Evolutionary conservation across 352 stramenopile species (phyloP).

Genomic region (Pythium pectinolyticum): DNA sequence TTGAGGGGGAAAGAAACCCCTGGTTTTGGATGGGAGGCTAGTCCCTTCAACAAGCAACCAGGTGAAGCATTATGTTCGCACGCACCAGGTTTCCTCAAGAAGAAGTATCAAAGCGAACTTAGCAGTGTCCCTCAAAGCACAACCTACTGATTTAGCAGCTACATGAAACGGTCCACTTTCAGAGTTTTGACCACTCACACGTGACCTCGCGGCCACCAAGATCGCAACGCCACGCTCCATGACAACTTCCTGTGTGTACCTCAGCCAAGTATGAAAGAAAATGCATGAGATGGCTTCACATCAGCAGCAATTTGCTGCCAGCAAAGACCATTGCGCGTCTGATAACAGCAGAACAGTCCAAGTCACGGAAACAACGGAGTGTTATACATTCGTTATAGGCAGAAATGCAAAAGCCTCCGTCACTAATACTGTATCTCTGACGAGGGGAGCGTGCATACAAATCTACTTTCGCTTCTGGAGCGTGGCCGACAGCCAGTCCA

Average conservation of each 20-base stretch:
- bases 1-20: background rate
- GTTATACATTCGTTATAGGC: no score
- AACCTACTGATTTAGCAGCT: background rate
- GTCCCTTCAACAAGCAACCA: background rate
- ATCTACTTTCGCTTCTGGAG: background rate
- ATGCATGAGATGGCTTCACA: no score
- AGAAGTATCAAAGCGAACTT: background rate
- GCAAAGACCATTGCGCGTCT: no score
- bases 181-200: background rate
- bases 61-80: no score
- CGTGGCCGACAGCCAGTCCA: conserved; percentile 89
- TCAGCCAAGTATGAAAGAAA: no score
- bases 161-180: background rate
- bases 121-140: background rate
- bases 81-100: background rate
- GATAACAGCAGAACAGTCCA: no score
- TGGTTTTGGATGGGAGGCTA: background rate
- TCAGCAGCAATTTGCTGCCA: no score
- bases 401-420: background rate
- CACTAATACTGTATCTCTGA: background rate
- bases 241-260: background rate
- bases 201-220: background rate
- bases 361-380: no score
- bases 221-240: background rate
- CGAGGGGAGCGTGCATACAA: background rate